Evolutionary conservation across 225 moss, liverwort and hornwort species (phyloP), one percentile per base, ranked within the genome.

Genomic region (Physcomitrium patens): DNA sequence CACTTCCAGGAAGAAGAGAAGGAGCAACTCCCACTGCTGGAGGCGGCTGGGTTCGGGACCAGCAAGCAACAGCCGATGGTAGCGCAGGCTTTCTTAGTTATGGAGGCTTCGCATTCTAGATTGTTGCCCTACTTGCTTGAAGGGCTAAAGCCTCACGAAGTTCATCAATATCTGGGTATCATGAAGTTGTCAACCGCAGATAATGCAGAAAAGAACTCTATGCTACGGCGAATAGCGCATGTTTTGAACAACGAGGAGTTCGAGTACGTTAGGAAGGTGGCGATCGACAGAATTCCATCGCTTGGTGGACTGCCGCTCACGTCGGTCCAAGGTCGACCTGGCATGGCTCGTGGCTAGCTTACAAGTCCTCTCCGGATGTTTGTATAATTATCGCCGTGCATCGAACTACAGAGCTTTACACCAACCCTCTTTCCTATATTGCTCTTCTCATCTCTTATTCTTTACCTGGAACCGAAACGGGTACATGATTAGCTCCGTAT

Each of bases 1-100:
- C 89, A 89, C 1, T 89, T 86, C 19, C 65, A 76, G 77, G 89
- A 89, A 73, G 89, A 89, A 80, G 89, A 89, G 60, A 82, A 58
- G n/a, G 84, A 82, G 70, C 82, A 87, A 2, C 76, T 89, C 2
- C 86, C 86, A 1, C 74, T 86, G 7, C 70, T 89, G 0, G 81
- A 89, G 60, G 82, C 77, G 26, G 89, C 84, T 0, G 89, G 89
- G 2, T 76, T 84, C 23, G 89, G 80, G 13, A 84, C 37, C 67
- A 87, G 66, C 69, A 82, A 78, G 69, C 89, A 89, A 20, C 84
- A 82, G 26, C 48, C 73, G 45, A 71, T 89, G 86, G 73, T 86
- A 17, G 82, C 42, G 18, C 84, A 84, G 50, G 84, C 81, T 18
- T 44, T 89, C 1, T 3, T 20, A 55, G 44, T 82, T 3, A 86